Percentiles rank a stretch among this genome's conserved stretches.
Conservation (phyloP, 306 rosid species). For the Rosa persica region DNA sequence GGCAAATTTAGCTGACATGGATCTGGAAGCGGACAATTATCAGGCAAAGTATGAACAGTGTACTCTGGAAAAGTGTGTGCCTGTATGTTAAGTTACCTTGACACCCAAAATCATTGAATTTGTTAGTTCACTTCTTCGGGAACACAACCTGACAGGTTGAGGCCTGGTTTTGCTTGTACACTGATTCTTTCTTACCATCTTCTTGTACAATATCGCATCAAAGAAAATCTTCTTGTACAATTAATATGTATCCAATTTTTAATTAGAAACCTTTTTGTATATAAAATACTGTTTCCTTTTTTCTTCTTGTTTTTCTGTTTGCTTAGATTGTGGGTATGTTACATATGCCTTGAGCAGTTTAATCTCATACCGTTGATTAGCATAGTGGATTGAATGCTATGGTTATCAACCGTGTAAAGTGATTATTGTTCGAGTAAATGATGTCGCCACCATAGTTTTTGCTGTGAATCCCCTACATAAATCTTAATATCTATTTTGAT, state of each 20-base stretch:
- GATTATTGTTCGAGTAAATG: too few species aligned
- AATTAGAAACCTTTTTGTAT: not conserved
- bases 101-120: not conserved
- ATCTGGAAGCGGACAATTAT: not conserved
- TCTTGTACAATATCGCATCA: slow-evolving; percentile 42
- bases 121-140: slow-evolving; percentile 3
- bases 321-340: not conserved
- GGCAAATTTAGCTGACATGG: not conserved
- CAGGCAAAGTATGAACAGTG: not conserved
- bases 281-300: not conserved
- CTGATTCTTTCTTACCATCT: slow-evolving; percentile 20
- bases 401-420: too few species aligned
- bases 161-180: slow-evolving; percentile 21
- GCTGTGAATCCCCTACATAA: too few species aligned
- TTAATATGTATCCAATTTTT: not conserved
- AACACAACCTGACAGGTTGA: not conserved
- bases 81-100: not conserved
- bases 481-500: too few species aligned
- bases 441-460: too few species aligned
- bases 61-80: too few species aligned
- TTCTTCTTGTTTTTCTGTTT: not conserved
- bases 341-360: not conserved
- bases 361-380: not conserved
- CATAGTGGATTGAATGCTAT: not conserved
- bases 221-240: too few species aligned